Percentiles rank a stretch among this genome's conserved stretches.
Conservation (phyloP, 352 stramenopile species). For the Phytophthora pini region DNA sequence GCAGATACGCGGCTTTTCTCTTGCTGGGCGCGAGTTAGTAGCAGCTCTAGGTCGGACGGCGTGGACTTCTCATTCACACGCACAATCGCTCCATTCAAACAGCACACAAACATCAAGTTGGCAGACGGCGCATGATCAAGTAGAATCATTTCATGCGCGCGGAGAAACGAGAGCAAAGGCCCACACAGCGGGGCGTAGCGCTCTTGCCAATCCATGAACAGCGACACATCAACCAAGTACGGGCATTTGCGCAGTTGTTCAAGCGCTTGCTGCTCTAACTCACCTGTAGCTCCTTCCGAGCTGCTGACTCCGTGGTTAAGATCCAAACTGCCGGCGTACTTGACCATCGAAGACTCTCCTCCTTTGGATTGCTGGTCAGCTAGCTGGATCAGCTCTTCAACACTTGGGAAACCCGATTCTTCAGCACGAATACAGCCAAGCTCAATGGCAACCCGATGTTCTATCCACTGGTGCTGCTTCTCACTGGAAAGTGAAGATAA, state of each 20-base stretch:
- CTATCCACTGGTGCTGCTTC: slow-evolving; percentile 45
- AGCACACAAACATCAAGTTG: slow-evolving; percentile 68
- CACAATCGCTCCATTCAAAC: slow-evolving; percentile 64
- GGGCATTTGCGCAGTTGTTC: slow-evolving; percentile 58
- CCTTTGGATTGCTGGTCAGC: slow-evolving; percentile 11
- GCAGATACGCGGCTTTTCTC: slow-evolving; percentile 19
- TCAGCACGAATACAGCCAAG: slow-evolving; percentile 29
- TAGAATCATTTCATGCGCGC: slow-evolving; percentile 84
- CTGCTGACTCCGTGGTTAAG: slow-evolving; percentile 16
- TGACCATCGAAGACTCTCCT: slow-evolving; percentile 37
- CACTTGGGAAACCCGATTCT: slow-evolving; percentile 24
- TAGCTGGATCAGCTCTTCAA: slow-evolving; percentile 33
- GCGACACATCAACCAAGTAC: slow-evolving; percentile 66
- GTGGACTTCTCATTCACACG: slow-evolving; percentile 66
- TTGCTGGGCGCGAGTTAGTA: slow-evolving; percentile 32
- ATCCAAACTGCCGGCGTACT: slow-evolving; percentile 47
- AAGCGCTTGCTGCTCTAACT: slow-evolving; percentile 52
- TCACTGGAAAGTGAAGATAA: slow-evolving; percentile 34
- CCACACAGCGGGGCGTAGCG: slow-evolving; percentile 68
- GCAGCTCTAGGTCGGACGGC: slow-evolving; percentile 55
- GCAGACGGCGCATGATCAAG: slow-evolving; percentile 72
- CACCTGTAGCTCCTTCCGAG: slow-evolving; percentile 44
- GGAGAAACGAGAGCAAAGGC: slow-evolving; percentile 69
- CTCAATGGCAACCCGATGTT: slow-evolving; percentile 31
- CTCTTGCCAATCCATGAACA: slow-evolving; percentile 66